Conservation (phyloP, 345 rosid genomes). For the Salix exigua region DNA sequence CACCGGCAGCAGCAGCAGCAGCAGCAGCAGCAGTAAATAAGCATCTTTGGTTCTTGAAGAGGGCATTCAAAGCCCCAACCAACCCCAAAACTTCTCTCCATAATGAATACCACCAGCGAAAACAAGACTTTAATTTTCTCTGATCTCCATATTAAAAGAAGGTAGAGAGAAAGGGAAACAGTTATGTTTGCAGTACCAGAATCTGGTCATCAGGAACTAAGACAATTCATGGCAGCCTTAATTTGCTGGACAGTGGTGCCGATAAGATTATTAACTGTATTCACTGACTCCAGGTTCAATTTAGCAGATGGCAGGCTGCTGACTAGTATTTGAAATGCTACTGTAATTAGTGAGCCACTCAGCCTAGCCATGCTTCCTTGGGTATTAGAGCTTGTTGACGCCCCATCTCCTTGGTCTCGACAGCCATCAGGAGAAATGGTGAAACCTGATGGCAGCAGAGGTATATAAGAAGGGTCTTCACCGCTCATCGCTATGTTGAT, state of each 20-base stretch:
- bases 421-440: constrained; percentile 69
- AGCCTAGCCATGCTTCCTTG: constrained; percentile 36
- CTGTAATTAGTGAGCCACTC: constrained; percentile 71
- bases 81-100: constrained; percentile 31
- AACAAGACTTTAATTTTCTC: constrained; percentile 25
- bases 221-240: constrained; percentile 82
- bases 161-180: constrained; percentile 34
- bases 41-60: constrained; percentile 34
- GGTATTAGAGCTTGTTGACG: constrained; percentile 59
- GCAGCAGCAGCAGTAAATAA: constrained; percentile 32
- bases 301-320: constrained; percentile 83
- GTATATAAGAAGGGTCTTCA: constrained; percentile 82
- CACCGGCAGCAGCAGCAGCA: not conserved
- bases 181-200: constrained; percentile 38
- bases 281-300: constrained; percentile 90
- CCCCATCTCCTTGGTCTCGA: constrained; percentile 47
- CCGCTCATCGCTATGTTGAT: constrained; percentile 92
- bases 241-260: constrained; percentile 87
- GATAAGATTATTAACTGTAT: constrained; percentile 82
- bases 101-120: constrained; percentile 41
- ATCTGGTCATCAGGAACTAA: constrained; percentile 44
- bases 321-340: constrained; percentile 89
- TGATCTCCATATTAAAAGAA: constrained; percentile 43
- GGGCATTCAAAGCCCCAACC: constrained; percentile 54
- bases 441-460: constrained; percentile 91